Evolutionary conservation across 148 eudicot genomes (phyloP), one percentile per base, ranked within the genome.

Genomic region (Rhododendron mucronatum): DNA sequence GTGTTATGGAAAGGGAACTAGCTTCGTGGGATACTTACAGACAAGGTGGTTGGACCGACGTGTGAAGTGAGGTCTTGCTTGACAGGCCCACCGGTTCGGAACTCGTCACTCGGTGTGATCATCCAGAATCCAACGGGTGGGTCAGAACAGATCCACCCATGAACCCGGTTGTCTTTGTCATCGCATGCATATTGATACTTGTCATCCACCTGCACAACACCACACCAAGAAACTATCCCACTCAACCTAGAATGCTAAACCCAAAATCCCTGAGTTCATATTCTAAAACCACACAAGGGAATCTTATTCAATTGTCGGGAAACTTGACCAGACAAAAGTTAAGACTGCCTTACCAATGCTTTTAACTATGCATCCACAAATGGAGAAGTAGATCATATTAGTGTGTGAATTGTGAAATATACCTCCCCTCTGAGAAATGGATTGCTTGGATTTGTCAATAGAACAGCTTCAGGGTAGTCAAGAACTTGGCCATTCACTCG

Each of bases 41-140:
- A 82, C 28, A 94, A 90, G 67, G 89, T 85, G 50, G 88, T 86
- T 33, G 96, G 96, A 37, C 96, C 96, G 3, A 86, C 83, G 55
- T 94, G 96, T 28, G 96, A 93, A 48, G 92, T 92, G 80, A 94
- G 94, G 44, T 94, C 95, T 87, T 93, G 96, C 84, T 93, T 94
- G 82, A 91, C 73, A 30, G 95, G 96, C 33, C 96, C 95, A 85
- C 90, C 94, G 0, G 91, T 83, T 35, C 92, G 91, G 82, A 90
- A 93, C 88, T 94, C 96, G 26, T 87, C 86, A 85, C 92, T 91
- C 0, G 96, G 91, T 37, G 90, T 93, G 37, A 93, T 92, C 71
- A 91, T 80, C 96, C 96, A 93, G 87, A 94, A 94, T 63, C 96
- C 95, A 9, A 90, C 87, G 0, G 85, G 39, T 20, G 89, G 89